phyloP scores from a whole-genome alignment of 1,139 yeast genomes.

The Saccharomyces hybrid region DNA sequence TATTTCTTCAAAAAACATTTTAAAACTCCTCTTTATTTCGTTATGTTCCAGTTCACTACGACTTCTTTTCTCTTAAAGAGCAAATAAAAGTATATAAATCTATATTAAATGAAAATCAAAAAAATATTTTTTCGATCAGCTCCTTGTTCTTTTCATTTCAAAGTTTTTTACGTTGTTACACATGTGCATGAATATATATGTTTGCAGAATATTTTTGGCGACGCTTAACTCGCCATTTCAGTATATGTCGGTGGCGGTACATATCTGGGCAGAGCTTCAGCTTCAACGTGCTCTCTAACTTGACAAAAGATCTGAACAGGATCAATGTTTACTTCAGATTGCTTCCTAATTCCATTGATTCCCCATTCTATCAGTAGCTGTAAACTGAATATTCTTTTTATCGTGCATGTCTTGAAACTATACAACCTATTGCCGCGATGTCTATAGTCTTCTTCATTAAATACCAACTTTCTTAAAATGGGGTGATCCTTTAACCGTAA shows the following conservation, averaged over 20 bases:
- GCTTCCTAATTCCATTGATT: constrained; percentile 15
- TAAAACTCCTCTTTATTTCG: neutral
- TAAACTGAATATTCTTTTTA: constrained; percentile 23
- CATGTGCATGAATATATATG: neutral
- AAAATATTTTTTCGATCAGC: neutral
- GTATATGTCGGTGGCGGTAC: constrained; percentile 14
- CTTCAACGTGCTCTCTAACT: constrained; percentile 6
- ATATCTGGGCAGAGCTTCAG: constrained; percentile 16
- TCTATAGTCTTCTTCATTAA: constrained; percentile 28
- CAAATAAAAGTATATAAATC: neutral
- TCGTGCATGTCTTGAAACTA: constrained; percentile 27
- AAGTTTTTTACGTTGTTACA: neutral
- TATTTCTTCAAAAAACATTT: neutral
- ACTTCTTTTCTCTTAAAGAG: neutral
- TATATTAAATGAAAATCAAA: neutral
- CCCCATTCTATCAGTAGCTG: constrained; percentile 24
- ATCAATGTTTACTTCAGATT: constrained; percentile 21
- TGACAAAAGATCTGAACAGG: constrained; percentile 22
- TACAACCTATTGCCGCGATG: constrained; percentile 29
- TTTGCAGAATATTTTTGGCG: neutral
- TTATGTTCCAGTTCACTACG: neutral
- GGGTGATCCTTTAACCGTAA: constrained; percentile 20
- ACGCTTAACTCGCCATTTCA: neutral
- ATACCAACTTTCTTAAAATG: constrained; percentile 17
- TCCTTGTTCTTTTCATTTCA: neutral